Conservation (phyloP, 2,329 filamentous ascomycete genomes). For the Ilyonectria sp. region DNA sequence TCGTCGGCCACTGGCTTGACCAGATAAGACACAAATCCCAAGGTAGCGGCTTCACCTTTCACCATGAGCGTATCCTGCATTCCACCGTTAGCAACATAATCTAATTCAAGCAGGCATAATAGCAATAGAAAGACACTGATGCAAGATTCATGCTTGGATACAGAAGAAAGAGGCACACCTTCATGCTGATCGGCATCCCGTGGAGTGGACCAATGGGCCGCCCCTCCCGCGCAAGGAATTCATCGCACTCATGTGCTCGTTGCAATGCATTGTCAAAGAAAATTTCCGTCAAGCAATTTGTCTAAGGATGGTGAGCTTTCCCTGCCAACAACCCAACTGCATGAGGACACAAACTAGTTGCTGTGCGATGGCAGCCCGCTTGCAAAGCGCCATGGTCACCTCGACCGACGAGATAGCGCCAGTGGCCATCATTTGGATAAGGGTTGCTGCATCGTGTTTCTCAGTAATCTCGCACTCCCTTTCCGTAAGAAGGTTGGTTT, state of each 20-base stretch:
- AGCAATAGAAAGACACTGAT: no score
- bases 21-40: slow-evolving; percentile 2
- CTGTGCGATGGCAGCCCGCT: slow-evolving; percentile 19
- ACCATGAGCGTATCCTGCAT: no score
- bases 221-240: slow-evolving; percentile 4
- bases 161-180: no score
- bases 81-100: no score
- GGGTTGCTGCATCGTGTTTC: slow-evolving; percentile 10
- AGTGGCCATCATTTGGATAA: neutral
- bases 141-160: no score
- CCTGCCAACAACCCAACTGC: neutral
- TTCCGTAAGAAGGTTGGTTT: neutral
- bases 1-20: neutral
- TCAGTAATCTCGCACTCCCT: slow-evolving; percentile 12
- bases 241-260: slow-evolving; percentile 10
- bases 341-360: slow-evolving; percentile 6
- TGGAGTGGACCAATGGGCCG: slow-evolving; percentile 13
- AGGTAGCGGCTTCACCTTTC: neutral
- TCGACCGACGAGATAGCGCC: neutral
- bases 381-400: slow-evolving; percentile 10
- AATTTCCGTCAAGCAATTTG: slow-evolving; percentile 17
- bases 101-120: no score
- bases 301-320: neutral
- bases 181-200: slow-evolving; percentile 11
- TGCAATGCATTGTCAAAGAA: slow-evolving; percentile 1